Evolutionary conservation across 495 filamentous ascomycete genomes (phyloP), one percentile per base, ranked within the genome.

Genomic region (Penicillium cosmopolitanum): DNA sequence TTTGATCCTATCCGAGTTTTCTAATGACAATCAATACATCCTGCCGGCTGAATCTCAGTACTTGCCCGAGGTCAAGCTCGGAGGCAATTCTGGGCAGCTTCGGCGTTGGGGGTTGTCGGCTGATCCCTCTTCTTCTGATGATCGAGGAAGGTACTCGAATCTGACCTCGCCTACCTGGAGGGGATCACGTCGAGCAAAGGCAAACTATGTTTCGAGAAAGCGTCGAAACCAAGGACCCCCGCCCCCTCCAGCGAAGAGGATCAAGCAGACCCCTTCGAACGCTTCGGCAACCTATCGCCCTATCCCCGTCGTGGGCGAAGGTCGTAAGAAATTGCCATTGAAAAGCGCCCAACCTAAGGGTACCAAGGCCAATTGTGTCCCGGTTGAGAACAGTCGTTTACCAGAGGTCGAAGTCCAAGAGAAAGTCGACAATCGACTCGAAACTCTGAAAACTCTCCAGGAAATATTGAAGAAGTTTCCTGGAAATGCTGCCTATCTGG

Each of bases 331-430:
- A 6, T 31, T 31, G 28, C 6, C 28, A 31, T 31, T 31, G 5
- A 31, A 9, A 6, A 9, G 4, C 6, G 2, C 8, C 8, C 28
- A 31, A 23, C 23, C 23, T 4, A 31, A 31, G 28, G 28, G 28
- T 31, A 31, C 28, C 5, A 31, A 9, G 28, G 5, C 67, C 5
- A 74, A 74, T 23, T 13, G 61, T 2, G 47, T 72, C 28, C 71
- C 68, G 13, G 12, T 76, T 9, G 18, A 56, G 8, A 62, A 63
- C 13, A 53, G 62, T 50, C 62, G 70, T 8, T 5, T 74, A 25
- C 16, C 58, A 11, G 56, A 59, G 3, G 25, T 70, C 8, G 43
- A 61, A 6, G 19, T 62, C 7, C 36, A 34, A 2, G 38, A 56
- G 11, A 9, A 59, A 25, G 28, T 31, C 5, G 50, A 42, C 8